Conservation (phyloP, 2,329 filamentous ascomycete species). For the Hypoxylon sp. region DNA sequence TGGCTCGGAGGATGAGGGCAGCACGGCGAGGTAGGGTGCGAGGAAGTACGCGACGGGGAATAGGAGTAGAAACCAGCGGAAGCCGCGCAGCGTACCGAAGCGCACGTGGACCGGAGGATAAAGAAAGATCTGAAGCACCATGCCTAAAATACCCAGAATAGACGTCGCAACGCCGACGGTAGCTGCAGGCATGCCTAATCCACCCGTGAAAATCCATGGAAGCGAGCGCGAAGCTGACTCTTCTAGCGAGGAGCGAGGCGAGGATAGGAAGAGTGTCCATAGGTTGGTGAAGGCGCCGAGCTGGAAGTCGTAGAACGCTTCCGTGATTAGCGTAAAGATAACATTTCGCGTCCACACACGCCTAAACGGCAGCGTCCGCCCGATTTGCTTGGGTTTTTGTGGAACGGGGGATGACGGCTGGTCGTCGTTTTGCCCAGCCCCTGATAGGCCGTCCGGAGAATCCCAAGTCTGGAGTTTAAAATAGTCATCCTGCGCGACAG, state of each 20-base stretch:
- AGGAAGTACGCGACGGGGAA: slow-evolving; percentile 78
- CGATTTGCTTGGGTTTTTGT: slow-evolving; percentile 53
- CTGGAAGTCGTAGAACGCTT: slow-evolving; percentile 80
- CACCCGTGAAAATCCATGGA: slow-evolving; percentile 72
- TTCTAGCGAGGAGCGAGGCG: slow-evolving; percentile 65
- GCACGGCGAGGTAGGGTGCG: slow-evolving; percentile 75
- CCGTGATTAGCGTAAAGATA: slow-evolving; percentile 69
- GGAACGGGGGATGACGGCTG: slow-evolving; percentile 34
- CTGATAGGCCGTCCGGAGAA: slow-evolving; percentile 14
- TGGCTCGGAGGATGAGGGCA: slow-evolving; percentile 66
- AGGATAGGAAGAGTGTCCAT: slow-evolving; percentile 78
- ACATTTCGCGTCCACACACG: slow-evolving; percentile 65
- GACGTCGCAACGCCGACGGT: slow-evolving; percentile 79
- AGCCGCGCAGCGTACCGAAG: slow-evolving; percentile 77
- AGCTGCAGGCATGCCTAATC: slow-evolving; percentile 75
- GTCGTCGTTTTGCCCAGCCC: slow-evolving; percentile 35
- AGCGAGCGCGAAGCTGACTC: slow-evolving; percentile 55
- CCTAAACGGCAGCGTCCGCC: slow-evolving; percentile 56
- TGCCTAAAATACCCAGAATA: slow-evolving; percentile 77
- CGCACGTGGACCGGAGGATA: slow-evolving; percentile 76
- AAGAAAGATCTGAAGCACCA: slow-evolving; percentile 76
- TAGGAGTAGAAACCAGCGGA: slow-evolving; percentile 74
- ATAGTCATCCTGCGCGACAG: slow-evolving; percentile 53
- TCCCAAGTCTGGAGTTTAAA: slow-evolving; percentile 50
- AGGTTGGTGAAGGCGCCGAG: slow-evolving; percentile 77